phyloP scores from a whole-genome alignment of 2,329 filamentous ascomycete species.

The Zalaria sp. region DNA sequence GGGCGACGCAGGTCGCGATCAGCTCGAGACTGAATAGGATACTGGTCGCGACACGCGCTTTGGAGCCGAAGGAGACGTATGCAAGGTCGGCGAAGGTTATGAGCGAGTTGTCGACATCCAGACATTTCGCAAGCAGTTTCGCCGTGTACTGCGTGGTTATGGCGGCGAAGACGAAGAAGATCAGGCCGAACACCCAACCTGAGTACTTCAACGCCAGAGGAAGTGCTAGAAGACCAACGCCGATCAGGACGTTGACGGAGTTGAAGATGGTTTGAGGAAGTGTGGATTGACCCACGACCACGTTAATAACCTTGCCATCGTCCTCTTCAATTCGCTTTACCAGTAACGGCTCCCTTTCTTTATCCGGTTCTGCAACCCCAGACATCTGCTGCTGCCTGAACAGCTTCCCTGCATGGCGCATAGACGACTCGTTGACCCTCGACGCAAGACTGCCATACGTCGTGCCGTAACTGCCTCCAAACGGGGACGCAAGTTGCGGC shows the following conservation, averaged over 20 bases:
- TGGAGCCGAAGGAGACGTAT: constrained; percentile 75
- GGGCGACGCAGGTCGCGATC: constrained; percentile 73
- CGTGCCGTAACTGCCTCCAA: constrained; percentile 58
- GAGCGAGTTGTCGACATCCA: constrained; percentile 70
- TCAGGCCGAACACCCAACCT: constrained; percentile 73
- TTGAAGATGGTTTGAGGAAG: constrained; percentile 94
- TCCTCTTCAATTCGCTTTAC: constrained; percentile 76
- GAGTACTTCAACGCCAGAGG: constrained; percentile 78
- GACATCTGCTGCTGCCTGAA: constrained; percentile 33
- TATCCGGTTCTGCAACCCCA: constrained; percentile 27
- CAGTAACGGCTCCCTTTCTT: constrained; percentile 55
- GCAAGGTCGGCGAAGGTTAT: constrained; percentile 93
- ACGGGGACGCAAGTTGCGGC: constrained; percentile 47
- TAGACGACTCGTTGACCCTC: constrained; percentile 41
- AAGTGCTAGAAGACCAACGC: constrained; percentile 76
- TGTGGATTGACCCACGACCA: constrained; percentile 87
- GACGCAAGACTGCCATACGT: constrained; percentile 46
- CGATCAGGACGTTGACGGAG: constrained; percentile 84
- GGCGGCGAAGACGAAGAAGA: constrained; percentile 61
- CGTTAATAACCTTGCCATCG: constrained; percentile 69
- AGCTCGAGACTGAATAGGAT: constrained; percentile 80
- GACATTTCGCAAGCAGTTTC: constrained; percentile 69
- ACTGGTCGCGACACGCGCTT: constrained; percentile 68
- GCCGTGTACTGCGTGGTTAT: constrained; percentile 74
- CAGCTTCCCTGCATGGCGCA: constrained; percentile 39